Evolutionary conservation across 805 yeast species (phyloP).

Genomic region (Candida adriatica): DNA sequence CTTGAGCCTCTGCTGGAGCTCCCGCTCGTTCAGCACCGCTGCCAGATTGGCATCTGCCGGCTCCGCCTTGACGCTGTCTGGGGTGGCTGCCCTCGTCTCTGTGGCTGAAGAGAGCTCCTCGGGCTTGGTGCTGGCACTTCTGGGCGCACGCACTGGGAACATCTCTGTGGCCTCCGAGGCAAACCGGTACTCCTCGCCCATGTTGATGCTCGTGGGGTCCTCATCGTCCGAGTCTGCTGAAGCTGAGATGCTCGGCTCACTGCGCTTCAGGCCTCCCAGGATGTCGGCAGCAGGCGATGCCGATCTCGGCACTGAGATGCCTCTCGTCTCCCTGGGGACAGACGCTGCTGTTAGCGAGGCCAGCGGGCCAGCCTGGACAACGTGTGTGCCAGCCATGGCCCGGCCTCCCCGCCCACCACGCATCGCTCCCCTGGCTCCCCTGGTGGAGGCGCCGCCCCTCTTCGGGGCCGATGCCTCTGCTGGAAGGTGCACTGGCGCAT

Average conservation of each 20-base stretch:
- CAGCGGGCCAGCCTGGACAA: slow-evolving; percentile 68
- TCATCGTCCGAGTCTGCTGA: slow-evolving; percentile 29
- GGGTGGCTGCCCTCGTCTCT: slow-evolving; percentile 23
- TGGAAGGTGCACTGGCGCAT: slow-evolving; percentile 41
- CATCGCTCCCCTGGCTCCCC: slow-evolving; percentile 16
- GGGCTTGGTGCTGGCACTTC: slow-evolving; percentile 27
- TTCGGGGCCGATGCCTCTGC: slow-evolving; percentile 2
- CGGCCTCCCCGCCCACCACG: slow-evolving; percentile 23
- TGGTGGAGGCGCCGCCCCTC: background rate
- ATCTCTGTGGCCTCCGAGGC: slow-evolving; percentile 42
- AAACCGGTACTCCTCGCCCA: slow-evolving; percentile 53
- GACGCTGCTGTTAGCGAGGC: slow-evolving; percentile 41
- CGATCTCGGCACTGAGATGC: slow-evolving; percentile 7
- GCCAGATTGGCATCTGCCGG: slow-evolving; percentile 13
- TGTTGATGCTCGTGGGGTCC: slow-evolving; percentile 44
- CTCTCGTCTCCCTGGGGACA: slow-evolving; percentile 9
- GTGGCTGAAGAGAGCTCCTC: slow-evolving; percentile 5
- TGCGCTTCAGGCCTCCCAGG: background rate
- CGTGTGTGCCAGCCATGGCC: slow-evolving; percentile 40
- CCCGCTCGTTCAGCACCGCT: slow-evolving; percentile 19
- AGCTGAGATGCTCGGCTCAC: no score
- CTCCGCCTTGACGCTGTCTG: slow-evolving; percentile 20
- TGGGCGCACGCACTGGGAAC: slow-evolving; percentile 66
- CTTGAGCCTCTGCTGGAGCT: slow-evolving; percentile 25
- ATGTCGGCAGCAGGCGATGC: slow-evolving; percentile 4